A percentile compares a stretch with the other conserved stretches of the same genome.
Evolutionary conservation across 192 early-diverging fungal species (phyloP).

Genomic region (Radiomyces spectabilis): DNA sequence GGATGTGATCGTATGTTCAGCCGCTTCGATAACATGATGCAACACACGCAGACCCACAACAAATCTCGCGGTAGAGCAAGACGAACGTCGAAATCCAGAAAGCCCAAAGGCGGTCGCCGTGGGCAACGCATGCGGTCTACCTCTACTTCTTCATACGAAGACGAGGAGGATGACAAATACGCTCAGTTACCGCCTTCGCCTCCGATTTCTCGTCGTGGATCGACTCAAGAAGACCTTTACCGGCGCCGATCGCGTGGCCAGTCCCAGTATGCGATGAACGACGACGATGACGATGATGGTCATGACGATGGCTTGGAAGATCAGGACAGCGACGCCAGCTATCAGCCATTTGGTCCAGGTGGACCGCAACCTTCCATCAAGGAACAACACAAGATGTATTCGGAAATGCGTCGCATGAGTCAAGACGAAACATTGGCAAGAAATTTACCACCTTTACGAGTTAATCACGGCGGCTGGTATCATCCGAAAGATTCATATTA

Average conservation of each 20-base stretch:
- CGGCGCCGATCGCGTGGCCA: not conserved
- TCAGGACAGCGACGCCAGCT: not conserved
- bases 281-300: not conserved
- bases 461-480: too few species aligned
- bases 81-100: not conserved
- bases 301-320: not conserved
- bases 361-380: not conserved
- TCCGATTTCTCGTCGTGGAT: not conserved
- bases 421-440: not conserved
- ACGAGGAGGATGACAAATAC: not conserved
- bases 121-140: not conserved
- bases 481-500: not conserved
- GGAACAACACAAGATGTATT: not conserved
- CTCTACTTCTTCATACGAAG: too few species aligned
- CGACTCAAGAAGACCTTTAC: not conserved
- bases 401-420: not conserved
- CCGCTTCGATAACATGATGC: constrained; percentile 74
- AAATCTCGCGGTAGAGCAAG: constrained; percentile 4
- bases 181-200: not conserved
- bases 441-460: not conserved
- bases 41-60: constrained; percentile 61
- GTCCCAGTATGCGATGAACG: not conserved
- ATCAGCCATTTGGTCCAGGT: not conserved
- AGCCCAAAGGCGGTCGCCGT: not conserved
- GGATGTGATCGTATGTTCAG: constrained; percentile 57